phyloP scores from a whole-genome alignment of 495 filamentous ascomycete genomes.

The Astrothelium macrocarpum region DNA sequence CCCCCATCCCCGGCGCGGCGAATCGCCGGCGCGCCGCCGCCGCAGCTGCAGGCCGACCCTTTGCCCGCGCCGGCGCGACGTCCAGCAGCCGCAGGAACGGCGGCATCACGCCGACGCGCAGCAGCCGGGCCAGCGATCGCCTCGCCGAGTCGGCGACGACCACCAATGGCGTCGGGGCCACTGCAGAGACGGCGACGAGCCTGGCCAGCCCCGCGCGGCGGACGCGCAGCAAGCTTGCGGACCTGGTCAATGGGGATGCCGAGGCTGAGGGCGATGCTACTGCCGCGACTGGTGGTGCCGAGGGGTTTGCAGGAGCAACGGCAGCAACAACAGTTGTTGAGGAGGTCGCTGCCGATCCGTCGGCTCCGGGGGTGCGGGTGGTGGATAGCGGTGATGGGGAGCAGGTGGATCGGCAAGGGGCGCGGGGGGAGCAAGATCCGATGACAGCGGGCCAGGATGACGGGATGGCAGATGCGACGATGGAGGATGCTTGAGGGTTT shows the following conservation, averaged over 20 bases:
- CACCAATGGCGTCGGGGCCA: neutral
- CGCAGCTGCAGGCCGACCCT: constrained; percentile 45
- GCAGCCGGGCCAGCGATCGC: constrained; percentile 11
- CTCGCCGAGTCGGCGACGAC: neutral
- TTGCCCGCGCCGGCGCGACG: constrained; percentile 21
- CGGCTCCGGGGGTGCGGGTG: constrained; percentile 9
- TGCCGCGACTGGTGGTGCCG: constrained; percentile 4
- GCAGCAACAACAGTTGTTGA: too few relatives aligned
- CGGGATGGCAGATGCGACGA: neutral
- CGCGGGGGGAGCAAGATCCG: neutral
- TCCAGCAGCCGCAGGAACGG: constrained; percentile 13
- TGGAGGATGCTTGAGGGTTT: neutral
- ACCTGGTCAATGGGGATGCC: constrained; percentile 15
- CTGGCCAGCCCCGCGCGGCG: constrained; percentile 18
- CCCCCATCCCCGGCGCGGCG: constrained; percentile 54
- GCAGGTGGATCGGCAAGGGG: neutral
- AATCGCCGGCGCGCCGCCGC: constrained; percentile 36
- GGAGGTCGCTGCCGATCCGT: neutral
- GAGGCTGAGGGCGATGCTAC: constrained; percentile 12
- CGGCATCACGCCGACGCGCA: constrained; percentile 11
- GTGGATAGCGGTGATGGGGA: constrained; percentile 15
- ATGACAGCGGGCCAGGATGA: constrained; percentile 4
- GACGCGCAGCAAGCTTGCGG: constrained; percentile 32
- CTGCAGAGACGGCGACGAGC: neutral
- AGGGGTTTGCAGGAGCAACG: neutral